phyloP scores from a whole-genome alignment of 805 yeast genomes.

The Wickerhamiella sergipiensis region DNA sequence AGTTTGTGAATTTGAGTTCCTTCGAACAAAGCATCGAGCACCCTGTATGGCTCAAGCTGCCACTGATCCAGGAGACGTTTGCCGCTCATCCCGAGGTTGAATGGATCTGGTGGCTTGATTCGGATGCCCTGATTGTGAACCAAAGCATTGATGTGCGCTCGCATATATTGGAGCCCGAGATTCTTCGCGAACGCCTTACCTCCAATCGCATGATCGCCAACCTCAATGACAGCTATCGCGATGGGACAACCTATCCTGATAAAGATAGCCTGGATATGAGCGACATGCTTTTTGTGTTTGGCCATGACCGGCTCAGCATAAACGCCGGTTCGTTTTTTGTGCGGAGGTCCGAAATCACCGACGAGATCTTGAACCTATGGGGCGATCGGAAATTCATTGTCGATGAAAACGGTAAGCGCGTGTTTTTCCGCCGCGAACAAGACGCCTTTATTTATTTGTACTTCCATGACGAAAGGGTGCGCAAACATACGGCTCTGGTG shows the following conservation, averaged over 20 bases:
- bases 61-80: conserved; percentile 23
- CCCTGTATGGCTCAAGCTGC: conserved; percentile 24
- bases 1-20: conserved; percentile 19
- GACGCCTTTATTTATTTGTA: conserved; percentile 15
- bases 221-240: conserved; percentile 5
- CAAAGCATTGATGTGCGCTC: conserved; percentile 18
- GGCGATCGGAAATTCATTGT: conserved; percentile 13
- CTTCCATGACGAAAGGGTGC: conserved; percentile 11
- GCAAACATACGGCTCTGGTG: conserved; percentile 19
- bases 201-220: conserved; percentile 16
- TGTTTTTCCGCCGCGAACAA: conserved; percentile 17
- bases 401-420: conserved; percentile 2
- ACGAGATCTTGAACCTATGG: conserved; percentile 21
- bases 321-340: conserved; percentile 25
- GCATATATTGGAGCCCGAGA: conserved; percentile 20
- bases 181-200: conserved; percentile 15
- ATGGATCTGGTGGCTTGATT: conserved; percentile 30
- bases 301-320: conserved; percentile 20
- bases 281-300: conserved; percentile 18
- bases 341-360: conserved; percentile 14
- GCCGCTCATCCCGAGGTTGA: conserved; percentile 23
- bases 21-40: conserved; percentile 9
- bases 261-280: conserved; percentile 12
- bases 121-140: conserved; percentile 25
- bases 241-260: conserved; percentile 1